phyloP scores from a whole-genome alignment of 345 rosid species.

The Pistacia atlantica region DNA sequence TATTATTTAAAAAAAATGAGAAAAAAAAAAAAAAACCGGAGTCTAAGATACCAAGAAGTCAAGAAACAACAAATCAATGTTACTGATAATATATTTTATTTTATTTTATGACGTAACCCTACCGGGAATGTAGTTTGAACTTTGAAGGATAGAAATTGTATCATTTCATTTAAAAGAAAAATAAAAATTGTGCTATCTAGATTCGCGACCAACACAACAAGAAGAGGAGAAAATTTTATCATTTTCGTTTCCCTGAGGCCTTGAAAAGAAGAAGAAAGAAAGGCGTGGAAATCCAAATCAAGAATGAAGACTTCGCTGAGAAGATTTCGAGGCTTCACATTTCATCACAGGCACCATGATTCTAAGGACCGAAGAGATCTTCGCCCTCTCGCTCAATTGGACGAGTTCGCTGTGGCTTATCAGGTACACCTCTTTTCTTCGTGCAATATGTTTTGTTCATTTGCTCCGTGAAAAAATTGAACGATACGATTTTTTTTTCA shows the following conservation, averaged over 20 bases:
- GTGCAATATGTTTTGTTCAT: background rate
- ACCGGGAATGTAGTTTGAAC: slow-evolving; percentile 18
- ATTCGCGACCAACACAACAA: background rate
- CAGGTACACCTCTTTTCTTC: slow-evolving; percentile 44
- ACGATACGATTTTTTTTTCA: background rate
- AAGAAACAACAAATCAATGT: slow-evolving; percentile 23
- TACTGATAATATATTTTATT: background rate
- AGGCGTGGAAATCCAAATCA: background rate
- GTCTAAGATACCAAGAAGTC: slow-evolving; percentile 33
- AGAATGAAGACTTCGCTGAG: slow-evolving; percentile 74
- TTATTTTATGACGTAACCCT: slow-evolving; percentile 6
- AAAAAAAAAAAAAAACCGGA: background rate
- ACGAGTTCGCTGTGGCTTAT: slow-evolving; percentile 78
- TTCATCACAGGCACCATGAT: slow-evolving; percentile 56
- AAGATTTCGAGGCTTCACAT: slow-evolving; percentile 61
- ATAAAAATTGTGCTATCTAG: too few species aligned
- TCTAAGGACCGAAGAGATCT: slow-evolving; percentile 52
- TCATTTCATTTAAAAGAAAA: background rate
- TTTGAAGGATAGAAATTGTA: background rate
- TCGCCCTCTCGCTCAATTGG: slow-evolving; percentile 47
- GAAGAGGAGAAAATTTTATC: background rate
- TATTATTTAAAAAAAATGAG: background rate
- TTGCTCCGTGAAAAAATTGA: background rate
- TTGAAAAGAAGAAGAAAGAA: background rate
- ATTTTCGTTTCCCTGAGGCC: background rate